phyloP scores from a whole-genome alignment of 768 basidiomycete genomes.

The Boletus barrowsii region DNA sequence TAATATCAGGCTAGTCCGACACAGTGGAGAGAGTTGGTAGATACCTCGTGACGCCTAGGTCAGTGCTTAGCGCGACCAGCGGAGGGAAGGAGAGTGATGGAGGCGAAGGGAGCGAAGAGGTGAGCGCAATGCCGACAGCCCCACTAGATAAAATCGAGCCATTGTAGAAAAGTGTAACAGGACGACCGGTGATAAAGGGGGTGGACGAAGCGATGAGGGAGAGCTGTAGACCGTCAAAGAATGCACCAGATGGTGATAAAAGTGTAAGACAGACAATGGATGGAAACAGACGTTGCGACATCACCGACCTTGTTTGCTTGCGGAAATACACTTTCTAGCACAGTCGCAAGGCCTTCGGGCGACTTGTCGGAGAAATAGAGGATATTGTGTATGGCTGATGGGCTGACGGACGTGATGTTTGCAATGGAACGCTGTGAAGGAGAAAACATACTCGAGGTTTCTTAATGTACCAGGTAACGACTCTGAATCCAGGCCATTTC shows the following conservation, averaged over 20 bases:
- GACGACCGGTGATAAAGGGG: slow-evolving; percentile 74
- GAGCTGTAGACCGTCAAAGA: slow-evolving; percentile 38
- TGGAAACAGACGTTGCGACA: neutral
- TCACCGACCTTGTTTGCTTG: slow-evolving; percentile 47
- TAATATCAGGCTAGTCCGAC: neutral
- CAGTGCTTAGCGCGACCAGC: slow-evolving; percentile 40
- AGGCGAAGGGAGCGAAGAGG: slow-evolving; percentile 10
- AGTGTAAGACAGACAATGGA: neutral
- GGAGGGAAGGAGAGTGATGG: slow-evolving; percentile 36
- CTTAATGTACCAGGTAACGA: slow-evolving; percentile 40
- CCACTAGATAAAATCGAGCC: slow-evolving; percentile 55
- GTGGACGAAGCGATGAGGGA: slow-evolving; percentile 72
- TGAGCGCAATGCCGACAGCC: slow-evolving; percentile 64
- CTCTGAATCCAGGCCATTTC: neutral
- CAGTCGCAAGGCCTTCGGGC: slow-evolving; percentile 52
- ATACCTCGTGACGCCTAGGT: slow-evolving; percentile 56
- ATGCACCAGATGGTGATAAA: neutral
- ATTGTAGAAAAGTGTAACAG: slow-evolving; percentile 65
- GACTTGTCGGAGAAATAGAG: slow-evolving; percentile 57
- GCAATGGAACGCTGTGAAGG: neutral
- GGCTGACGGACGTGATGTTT: slow-evolving; percentile 11
- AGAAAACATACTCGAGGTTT: slow-evolving; percentile 24
- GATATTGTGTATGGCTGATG: slow-evolving; percentile 27
- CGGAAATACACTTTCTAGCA: slow-evolving; percentile 41
- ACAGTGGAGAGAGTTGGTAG: neutral